phyloP scores from a whole-genome alignment of 73 alveolate genomes.

The Paramecium pentaurelia region DNA sequence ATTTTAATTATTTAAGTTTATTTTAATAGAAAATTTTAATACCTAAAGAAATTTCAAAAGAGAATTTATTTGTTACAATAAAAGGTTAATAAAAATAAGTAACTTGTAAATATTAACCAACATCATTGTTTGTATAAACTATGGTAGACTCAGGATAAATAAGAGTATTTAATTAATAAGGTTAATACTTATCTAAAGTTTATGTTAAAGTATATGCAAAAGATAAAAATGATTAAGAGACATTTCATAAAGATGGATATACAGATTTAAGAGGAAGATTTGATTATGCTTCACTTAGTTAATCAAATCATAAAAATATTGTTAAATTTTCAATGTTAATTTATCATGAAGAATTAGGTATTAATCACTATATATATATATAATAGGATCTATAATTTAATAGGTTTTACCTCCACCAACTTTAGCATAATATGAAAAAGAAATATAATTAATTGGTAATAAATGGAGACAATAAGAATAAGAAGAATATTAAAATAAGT shows the following conservation, averaged over 20 bases:
- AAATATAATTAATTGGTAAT: neutral
- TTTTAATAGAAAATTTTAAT: slow-evolving; percentile 39
- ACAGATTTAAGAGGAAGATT: slow-evolving; percentile 95
- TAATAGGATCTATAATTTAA: neutral
- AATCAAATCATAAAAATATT: slow-evolving; percentile 66
- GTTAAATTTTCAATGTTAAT: slow-evolving; percentile 82
- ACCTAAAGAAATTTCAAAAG: slow-evolving; percentile 71
- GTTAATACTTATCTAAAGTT: slow-evolving; percentile 78
- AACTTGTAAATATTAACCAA: slow-evolving; percentile 78
- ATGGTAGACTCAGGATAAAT: slow-evolving; percentile 83
- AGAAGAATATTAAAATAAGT: neutral
- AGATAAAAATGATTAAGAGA: slow-evolving; percentile 58
- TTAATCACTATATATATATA: neutral
- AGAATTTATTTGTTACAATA: slow-evolving; percentile 80
- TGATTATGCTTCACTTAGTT: slow-evolving; percentile 84
- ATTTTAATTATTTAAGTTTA: neutral
- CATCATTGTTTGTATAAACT: slow-evolving; percentile 66
- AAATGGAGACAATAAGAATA: neutral
- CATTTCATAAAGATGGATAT: slow-evolving; percentile 93
- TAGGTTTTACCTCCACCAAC: neutral
- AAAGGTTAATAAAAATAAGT: slow-evolving; percentile 61
- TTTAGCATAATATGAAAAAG: neutral
- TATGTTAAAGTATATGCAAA: slow-evolving; percentile 85
- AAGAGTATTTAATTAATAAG: slow-evolving; percentile 70
- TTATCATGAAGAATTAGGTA: slow-evolving; percentile 82